Base-by-base conservation (phyloP, 2,329 filamentous ascomycete genomes). In the Verticillium isaacii region DNA sequence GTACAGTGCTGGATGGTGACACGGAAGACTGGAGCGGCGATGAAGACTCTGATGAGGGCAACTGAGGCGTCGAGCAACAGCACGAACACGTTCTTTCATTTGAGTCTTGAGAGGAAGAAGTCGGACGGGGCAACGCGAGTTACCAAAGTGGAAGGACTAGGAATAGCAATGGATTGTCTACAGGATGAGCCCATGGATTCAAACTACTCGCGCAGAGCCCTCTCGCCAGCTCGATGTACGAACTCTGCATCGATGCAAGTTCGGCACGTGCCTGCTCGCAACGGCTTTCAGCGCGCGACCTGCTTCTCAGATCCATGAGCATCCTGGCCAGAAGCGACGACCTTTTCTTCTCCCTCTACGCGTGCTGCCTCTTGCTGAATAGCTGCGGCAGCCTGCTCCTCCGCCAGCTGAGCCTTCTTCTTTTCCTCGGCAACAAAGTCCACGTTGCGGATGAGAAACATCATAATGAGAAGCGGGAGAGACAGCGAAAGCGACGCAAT, bases 401-500 rank as follows among this genome's bases (percentile, higher is more conserved):
- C 55, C 11, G 29, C 55, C 55, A 19, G 15, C 23, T 11, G 37
- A 8, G 36, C 15, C 57, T 41, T 58, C 57, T 50, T 58, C 37
- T 58, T 41, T 5, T 58, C 57, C 9, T 67, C 64, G 3, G 61
- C 57, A 0, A 63, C 60, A 3, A 68, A 5, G 7, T 63, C 57
- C 5, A 68, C 58, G 25, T 67, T 66, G 9, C 57, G 57, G n/a
- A 68, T 64, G 14, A 66, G 66, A 14, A 64, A 60, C 64, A 68
- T 68, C 2, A 68, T 64, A 0, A 65, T 11, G 5, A 69, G 5
- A 3, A 66, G 64, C 0, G 64, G 67, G 0, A 64, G 50, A 2
- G 61, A 66, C 1, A 69, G 36, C 0, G 62, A 66, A 0, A 68
- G 59, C 0, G 68, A 67, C 4, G 69, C 69, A 9, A 71, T 71